Percentiles rank a stretch among this genome's conserved stretches.
phyloP scores from a whole-genome alignment of 108 stramenopile genomes.

The Skeletonema marinoi region DNA sequence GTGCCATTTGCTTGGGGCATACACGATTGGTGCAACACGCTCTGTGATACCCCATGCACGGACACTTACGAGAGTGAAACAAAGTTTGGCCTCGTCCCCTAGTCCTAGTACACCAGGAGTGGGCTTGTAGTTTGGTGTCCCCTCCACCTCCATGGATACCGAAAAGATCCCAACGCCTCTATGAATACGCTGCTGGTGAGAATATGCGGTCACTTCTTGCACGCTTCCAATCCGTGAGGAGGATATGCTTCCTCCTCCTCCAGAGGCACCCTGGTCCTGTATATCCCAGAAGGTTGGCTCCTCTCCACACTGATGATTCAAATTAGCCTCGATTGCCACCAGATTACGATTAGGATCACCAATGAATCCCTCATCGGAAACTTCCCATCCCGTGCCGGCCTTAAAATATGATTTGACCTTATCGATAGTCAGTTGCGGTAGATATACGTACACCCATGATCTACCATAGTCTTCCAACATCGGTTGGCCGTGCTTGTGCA shows the following conservation, averaged over 20 bases:
- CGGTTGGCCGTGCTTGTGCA: neutral
- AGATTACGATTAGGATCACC: neutral
- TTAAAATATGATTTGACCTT: neutral
- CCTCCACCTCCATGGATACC: neutral
- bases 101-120: neutral
- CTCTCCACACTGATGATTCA: neutral
- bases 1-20: neutral
- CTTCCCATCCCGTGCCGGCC: neutral
- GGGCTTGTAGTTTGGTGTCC: neutral
- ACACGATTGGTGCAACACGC: neutral
- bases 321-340: neutral
- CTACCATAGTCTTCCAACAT: neutral
- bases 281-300: neutral
- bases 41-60: neutral
- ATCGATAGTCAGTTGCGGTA: neutral
- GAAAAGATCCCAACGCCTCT: neutral
- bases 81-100: neutral
- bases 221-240: neutral
- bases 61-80: neutral
- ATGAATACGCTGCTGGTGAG: neutral
- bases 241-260: neutral
- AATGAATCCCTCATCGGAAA: neutral
- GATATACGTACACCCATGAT: neutral
- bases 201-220: neutral
- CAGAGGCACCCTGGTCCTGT: neutral